Evolutionary conservation across 75 land plant genomes (phyloP).

Genomic region (Sequoiadendron giganteum): DNA sequence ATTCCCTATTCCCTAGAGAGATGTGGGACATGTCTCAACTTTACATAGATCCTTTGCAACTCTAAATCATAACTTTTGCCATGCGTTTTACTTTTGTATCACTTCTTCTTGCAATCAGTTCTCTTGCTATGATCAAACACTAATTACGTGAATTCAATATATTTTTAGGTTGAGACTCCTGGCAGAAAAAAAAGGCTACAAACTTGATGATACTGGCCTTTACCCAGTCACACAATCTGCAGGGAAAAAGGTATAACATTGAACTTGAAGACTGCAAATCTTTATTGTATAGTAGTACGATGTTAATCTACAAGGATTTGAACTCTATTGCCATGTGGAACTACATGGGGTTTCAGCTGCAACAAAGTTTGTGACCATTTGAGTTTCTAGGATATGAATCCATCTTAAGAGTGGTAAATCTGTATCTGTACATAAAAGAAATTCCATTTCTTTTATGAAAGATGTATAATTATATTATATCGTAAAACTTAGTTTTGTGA

Average conservation of each 20-base stretch:
- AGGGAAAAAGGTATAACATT: conserved; percentile 50
- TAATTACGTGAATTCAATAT: not conserved
- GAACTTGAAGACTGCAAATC: not conserved
- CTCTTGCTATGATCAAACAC: not conserved
- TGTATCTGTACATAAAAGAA: not conserved
- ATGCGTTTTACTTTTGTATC: not conserved
- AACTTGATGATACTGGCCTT: conserved; percentile 91
- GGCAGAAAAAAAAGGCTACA: conserved; percentile 87
- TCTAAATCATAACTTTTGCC: not conserved
- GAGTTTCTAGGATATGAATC: not conserved
- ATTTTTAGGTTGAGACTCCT: conserved; percentile 74
- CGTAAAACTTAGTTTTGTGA: not conserved
- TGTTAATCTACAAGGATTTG: not conserved
- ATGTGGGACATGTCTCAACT: not conserved
- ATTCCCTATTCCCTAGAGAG: not conserved
- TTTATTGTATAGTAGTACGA: not conserved
- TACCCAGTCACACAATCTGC: conserved; percentile 53
- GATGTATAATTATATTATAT: not conserved
- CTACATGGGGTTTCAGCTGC: not conserved
- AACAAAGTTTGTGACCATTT: not conserved
- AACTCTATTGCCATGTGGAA: not conserved
- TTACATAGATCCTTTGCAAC: not conserved
- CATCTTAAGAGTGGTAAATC: not conserved
- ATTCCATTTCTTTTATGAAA: not conserved
- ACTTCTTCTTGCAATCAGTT: not conserved